Evolutionary conservation across 768 basidiomycete species (phyloP), one percentile per base, ranked within the genome.

Genomic region (Grammothele lineata): DNA sequence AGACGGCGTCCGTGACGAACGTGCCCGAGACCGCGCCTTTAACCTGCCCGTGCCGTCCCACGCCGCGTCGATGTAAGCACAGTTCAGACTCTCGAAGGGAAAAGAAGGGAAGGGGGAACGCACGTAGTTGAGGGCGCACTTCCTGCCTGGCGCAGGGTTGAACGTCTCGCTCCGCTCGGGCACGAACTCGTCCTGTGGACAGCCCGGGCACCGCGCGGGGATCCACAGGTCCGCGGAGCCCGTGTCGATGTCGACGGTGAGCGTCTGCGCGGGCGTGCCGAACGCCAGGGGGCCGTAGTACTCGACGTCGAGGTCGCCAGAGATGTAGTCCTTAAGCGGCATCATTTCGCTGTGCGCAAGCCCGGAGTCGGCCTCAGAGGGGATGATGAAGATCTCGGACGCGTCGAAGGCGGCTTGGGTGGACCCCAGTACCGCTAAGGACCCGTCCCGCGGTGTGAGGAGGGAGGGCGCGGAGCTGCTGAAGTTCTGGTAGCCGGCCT

Each of bases 201-300:
- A 81, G 14, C 53, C 30, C 1, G 37, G 12, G 55, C 78, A 80
- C 36, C 58, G 43, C 12, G 64, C 60, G 23, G 75, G 70, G 17
- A 74, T 60, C 79, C 83, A 86, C n/a, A 83, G 67, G 58, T 87
- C 85, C 26, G 77, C 69, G 6, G 78, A 81, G 40, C 85, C 82
- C 3, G 85, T 86, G 61, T 87, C 85, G 53, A 86, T 66, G 60
- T 83, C 77, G 26, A 86, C 71, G 2, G 71, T 67, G 15, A 86
- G 56, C 18, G 52, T 43, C 60, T 85, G 82, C 1, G 65, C 54
- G 1, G 76, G 75, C 15, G 79, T 79, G 9, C 85, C 86, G 42
- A 87, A 68, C 5, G 53, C 27, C 38, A 83, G 43, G 8, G 59
- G 49, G 2, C 73, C 76, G 44, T 74, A 78, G 57, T 81, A 82